Evolutionary conservation across 768 basidiomycete species (phyloP), one percentile per base, ranked within the genome.

Genomic region (Lactarius psammicola): DNA sequence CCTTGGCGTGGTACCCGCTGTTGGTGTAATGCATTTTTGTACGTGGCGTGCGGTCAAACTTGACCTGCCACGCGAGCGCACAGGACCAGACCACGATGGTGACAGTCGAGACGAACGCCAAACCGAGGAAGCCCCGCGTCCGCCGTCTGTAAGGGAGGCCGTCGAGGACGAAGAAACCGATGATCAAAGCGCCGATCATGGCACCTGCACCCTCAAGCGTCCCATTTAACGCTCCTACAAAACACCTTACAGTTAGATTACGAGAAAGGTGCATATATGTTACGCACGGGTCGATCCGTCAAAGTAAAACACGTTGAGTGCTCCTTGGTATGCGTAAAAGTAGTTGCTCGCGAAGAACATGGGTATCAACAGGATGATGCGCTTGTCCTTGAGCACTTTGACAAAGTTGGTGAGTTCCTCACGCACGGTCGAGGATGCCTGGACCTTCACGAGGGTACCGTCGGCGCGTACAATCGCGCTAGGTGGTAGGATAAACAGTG

Each of bases 341-440:
- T 77, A 80, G 73, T 80, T 81, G 65, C 77, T 78, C 10, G 79
- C 73, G 71, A 81, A 81, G 72, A 77, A 80, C 78, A 80, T 79
- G 51, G 80, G 80, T 44, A 76, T 68, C 56, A 81, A 76, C 7
- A 76, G 70, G 59, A 80, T 59, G 69, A 81, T 75, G 60, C 79
- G 74, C 74, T 77, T 78, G 71, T 80, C 79, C 69, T 78, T 80
- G 72, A 80, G 71, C 11, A 77, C 70, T 30, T 70, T 68, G 60
- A 73, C 11, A 69, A 76, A 73, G 56, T 69, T 71, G 56, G 69
- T 59, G 46, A 74, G 44, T 62, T 77, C 76, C 42, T 75, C 70
- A 55, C 72, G 74, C 30, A 72, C 66, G 64, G 72, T 70, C 5
- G 78, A 71, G 15, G 72, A 70, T 8, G 71, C 75, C 58, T 77